Evolutionary conservation across 148 eudicot genomes (phyloP).

Genomic region (Persicaria tinctoria): DNA sequence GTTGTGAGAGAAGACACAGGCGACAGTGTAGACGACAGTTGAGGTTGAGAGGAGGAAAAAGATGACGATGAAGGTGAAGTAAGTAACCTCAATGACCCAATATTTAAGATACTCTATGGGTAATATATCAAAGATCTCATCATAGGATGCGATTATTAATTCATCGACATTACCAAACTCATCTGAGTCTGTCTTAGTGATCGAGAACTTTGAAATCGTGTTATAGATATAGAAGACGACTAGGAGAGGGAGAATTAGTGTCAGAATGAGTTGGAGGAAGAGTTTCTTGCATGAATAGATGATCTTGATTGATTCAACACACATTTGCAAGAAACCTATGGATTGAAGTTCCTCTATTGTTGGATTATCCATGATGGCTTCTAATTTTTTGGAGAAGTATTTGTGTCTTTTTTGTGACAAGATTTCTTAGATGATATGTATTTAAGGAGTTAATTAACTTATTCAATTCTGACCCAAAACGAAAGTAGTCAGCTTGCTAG

Average conservation of each 20-base stretch:
- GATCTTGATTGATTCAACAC: slow-evolving; percentile 26
- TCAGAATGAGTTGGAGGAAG: slow-evolving; percentile 25
- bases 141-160: slow-evolving; percentile 3
- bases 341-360: slow-evolving; percentile 42
- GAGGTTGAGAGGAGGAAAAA: slow-evolving; percentile 32
- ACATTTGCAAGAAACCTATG: slow-evolving; percentile 38
- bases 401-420: neutral
- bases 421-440: neutral
- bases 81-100: slow-evolving; percentile 22
- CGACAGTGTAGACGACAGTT: slow-evolving; percentile 35
- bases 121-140: slow-evolving; percentile 11
- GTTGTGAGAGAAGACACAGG: slow-evolving; percentile 26
- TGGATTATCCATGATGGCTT: slow-evolving; percentile 21
- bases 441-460: too few relatives aligned
- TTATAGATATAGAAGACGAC: slow-evolving; percentile 25
- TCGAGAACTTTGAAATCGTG: slow-evolving; percentile 19
- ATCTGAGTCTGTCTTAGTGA: slow-evolving; percentile 13
- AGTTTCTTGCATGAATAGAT: slow-evolving; percentile 18
- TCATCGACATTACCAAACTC: neutral
- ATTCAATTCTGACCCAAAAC: too few relatives aligned
- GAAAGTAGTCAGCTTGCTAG: too few relatives aligned
- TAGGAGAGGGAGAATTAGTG: slow-evolving; percentile 29
- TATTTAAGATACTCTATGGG: slow-evolving; percentile 16
- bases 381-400: neutral
- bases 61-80: slow-evolving; percentile 20